Conservation (phyloP, 495 filamentous ascomycete species). For the Diplogelasinospora grovesii region DNA sequence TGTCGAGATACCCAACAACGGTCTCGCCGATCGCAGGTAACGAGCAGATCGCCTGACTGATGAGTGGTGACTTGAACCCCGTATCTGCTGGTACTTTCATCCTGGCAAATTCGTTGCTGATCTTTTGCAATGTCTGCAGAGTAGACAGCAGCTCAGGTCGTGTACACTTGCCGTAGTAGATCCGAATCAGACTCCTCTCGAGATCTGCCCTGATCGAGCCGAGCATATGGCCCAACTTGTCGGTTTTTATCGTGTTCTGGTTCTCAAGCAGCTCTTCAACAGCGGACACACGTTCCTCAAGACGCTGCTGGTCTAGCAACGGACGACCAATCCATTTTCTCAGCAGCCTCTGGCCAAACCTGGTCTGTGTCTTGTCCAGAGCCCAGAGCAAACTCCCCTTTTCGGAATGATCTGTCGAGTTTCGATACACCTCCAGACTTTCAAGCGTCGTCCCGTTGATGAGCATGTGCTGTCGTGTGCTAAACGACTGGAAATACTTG, state of each 20-base stretch:
- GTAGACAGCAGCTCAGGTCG: conserved; percentile 82
- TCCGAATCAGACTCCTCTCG: conserved; percentile 85
- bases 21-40: conserved; percentile 70
- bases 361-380: conserved; percentile 83
- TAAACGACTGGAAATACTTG: conserved; percentile 97
- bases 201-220: conserved; percentile 70
- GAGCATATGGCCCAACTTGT: conserved; percentile 66
- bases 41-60: conserved; percentile 66
- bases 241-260: conserved; percentile 56
- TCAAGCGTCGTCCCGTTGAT: conserved; percentile 93
- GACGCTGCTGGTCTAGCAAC: conserved; percentile 65
- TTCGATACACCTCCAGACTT: conserved; percentile 92
- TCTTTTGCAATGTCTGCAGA: conserved; percentile 76
- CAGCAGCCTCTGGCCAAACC: conserved; percentile 81
- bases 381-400: conserved; percentile 96
- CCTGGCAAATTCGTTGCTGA: conserved; percentile 64
- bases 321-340: conserved; percentile 95
- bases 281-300: conserved; percentile 80
- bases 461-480: conserved; percentile 89
- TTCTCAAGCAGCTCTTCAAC: conserved; percentile 82
- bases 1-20: conserved; percentile 67
- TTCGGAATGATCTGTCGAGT: conserved; percentile 78
- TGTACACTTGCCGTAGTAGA: conserved; percentile 94
- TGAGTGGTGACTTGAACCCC: conserved; percentile 64
- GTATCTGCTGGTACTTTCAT: conserved; percentile 60